phyloP scores from a whole-genome alignment of 1,139 yeast species.

The Pneumocystis jirovecii region DNA sequence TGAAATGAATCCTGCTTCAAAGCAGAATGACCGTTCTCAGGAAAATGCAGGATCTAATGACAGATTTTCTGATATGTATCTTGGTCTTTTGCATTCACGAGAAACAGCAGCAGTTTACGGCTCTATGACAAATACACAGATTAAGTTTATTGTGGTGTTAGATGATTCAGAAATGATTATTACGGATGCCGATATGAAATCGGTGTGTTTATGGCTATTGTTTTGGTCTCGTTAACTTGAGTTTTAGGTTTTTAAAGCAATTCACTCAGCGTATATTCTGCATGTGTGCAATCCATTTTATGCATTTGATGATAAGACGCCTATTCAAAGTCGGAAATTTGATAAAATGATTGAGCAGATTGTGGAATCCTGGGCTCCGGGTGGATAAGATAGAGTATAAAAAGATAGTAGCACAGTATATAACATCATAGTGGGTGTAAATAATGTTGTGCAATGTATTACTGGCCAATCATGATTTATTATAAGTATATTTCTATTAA shows the following conservation, averaged over 20 bases:
- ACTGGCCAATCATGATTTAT: not conserved
- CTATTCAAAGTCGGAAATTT: not conserved
- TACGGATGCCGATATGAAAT: not conserved
- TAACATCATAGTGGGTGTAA: not conserved
- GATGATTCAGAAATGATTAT: not conserved
- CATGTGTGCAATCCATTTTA: not conserved
- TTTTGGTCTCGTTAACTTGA: not conserved
- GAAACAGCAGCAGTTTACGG: not conserved
- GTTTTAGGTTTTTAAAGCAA: not conserved
- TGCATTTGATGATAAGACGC: not conserved
- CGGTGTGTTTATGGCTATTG: not conserved
- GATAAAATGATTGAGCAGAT: constrained; percentile 1
- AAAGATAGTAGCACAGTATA: not conserved
- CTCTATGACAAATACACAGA: not conserved
- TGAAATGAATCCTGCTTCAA: not conserved
- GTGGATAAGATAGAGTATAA: not conserved
- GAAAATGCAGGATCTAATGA: not conserved
- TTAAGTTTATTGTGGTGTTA: not conserved
- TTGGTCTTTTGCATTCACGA: not conserved
- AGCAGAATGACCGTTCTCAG: not conserved
- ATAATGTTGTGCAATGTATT: not conserved
- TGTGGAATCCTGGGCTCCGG: not conserved
- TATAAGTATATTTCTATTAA: not conserved
- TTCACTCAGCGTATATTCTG: not conserved
- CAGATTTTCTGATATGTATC: not conserved